Conservation (phyloP, 2,329 filamentous ascomycete genomes). For the Fusarium ambrosium region DNA sequence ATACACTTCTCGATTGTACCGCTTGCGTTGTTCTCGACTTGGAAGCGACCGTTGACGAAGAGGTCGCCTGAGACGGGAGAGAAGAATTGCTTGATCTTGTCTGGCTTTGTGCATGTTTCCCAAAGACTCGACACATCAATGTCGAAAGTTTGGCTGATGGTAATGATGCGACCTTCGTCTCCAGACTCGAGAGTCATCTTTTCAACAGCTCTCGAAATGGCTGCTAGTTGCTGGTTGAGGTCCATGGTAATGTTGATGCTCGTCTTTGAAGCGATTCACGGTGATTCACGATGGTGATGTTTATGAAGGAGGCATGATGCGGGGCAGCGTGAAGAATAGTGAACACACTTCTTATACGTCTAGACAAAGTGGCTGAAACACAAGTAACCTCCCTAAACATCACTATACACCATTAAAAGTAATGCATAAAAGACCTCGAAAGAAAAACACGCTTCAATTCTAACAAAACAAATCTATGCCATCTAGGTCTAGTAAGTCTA, state of each 20-base stretch:
- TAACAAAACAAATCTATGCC: slow-evolving; percentile 2
- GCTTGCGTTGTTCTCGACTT: slow-evolving; percentile 12
- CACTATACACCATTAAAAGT: background rate
- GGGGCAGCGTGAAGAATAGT: background rate
- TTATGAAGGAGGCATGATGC: background rate
- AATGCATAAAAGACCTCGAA: background rate
- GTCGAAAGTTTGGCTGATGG: background rate
- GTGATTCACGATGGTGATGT: background rate
- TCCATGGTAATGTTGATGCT: background rate
- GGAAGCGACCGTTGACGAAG: slow-evolving; percentile 4
- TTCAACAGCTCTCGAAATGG: background rate
- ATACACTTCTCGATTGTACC: background rate
- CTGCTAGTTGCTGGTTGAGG: background rate
- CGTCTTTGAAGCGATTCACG: background rate
- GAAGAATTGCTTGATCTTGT: slow-evolving; percentile 6
- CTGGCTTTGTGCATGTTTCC: background rate
- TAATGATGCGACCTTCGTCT: background rate
- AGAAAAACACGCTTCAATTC: slow-evolving; percentile 10
- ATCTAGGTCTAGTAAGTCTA: slow-evolving; percentile 9
- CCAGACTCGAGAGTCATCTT: background rate
- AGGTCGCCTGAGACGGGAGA: slow-evolving; percentile 1
- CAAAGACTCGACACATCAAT: background rate
- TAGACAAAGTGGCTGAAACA: background rate
- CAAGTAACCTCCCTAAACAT: background rate
- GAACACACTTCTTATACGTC: background rate